Base-by-base conservation (phyloP, 495 filamentous ascomycete species). In the Aspergillus incahuasiensis region DNA sequence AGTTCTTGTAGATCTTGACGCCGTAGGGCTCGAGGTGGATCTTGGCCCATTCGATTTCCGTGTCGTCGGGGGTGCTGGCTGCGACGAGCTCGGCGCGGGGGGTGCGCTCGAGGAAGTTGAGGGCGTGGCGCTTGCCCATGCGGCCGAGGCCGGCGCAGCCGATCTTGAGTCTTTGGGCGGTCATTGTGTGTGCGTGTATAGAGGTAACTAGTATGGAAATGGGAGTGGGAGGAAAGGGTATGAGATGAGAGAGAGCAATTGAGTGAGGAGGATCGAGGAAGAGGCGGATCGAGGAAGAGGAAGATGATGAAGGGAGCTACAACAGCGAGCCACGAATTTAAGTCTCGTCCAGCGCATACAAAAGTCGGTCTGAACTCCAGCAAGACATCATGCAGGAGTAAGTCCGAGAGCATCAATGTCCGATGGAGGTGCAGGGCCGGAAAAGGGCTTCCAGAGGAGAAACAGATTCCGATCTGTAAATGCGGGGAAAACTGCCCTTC, bases 101-200 rank as follows among this genome's bases (percentile, higher is more conserved):
- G 34, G 74, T 77, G 39, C 74, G 73, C 47, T 81, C 60, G 3
- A 81, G 65, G 62, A 82, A 77, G 61, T 81, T 78, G 7, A 79
- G 62, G 35, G 79, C 80, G 62, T 82, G 80, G 48, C 79, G 72
- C 59, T 80, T 79, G 57, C 80, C 80, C 80, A 82, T 82, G 46
- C 80, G 78, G 49, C 80, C 80, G 44, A 83, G 75, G 56, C 80
- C 80, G 39, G 76, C 77, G 52, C 74, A 74, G 55, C 69, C 80
- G 52, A 82, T 70, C 46, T 72, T 70, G 47, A 82, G 66, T 60
- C 68, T 79, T 40, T 62, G 59, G 25, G 65, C 66, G 40, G 75
- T 60, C 75, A 81, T 81, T 56, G 48, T 75, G 42, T n/a, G 24
- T 16, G 39, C 50, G 11, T 4, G 18, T 8, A 16, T 40, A 5